Percentiles rank a stretch among this genome's conserved stretches.
Evolutionary conservation across 768 basidiomycete species (phyloP).

Genomic region (Suillus subluteus): DNA sequence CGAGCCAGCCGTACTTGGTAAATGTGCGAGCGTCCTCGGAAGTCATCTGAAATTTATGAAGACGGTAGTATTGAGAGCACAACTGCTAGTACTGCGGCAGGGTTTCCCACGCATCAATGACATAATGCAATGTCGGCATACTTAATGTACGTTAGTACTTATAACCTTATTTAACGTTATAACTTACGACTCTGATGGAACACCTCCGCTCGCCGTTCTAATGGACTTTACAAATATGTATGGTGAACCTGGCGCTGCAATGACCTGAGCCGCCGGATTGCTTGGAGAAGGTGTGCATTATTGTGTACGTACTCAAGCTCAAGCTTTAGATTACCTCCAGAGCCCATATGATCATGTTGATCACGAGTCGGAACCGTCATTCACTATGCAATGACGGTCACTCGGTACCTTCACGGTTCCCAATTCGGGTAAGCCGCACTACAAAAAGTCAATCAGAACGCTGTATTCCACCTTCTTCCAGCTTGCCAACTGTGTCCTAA

Average conservation of each 20-base stretch:
- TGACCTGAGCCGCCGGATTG: neutral
- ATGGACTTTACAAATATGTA: neutral
- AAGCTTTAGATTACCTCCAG: neutral
- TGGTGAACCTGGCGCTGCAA: neutral
- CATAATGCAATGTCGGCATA: no score
- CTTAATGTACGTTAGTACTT: no score
- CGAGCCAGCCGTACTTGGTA: slow-evolving; percentile 63
- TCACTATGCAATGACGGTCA: neutral
- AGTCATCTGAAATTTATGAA: slow-evolving; percentile 1
- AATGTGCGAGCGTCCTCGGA: slow-evolving; percentile 39
- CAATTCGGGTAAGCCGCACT: neutral
- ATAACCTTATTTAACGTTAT: no score
- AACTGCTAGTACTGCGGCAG: no score
- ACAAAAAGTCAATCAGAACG: neutral
- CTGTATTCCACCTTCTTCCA: no score
- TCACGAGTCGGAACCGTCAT: neutral
- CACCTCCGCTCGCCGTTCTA: neutral
- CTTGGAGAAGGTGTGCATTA: neutral
- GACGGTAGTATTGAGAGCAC: neutral
- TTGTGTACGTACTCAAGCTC: neutral
- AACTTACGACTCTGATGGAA: neutral
- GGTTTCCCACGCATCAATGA: neutral
- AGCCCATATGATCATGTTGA: slow-evolving; percentile 16
- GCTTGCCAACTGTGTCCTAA: neutral
- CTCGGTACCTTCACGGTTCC: neutral